Conservation (phyloP, 352 stramenopile genomes). For the Peronospora destructor region DNA sequence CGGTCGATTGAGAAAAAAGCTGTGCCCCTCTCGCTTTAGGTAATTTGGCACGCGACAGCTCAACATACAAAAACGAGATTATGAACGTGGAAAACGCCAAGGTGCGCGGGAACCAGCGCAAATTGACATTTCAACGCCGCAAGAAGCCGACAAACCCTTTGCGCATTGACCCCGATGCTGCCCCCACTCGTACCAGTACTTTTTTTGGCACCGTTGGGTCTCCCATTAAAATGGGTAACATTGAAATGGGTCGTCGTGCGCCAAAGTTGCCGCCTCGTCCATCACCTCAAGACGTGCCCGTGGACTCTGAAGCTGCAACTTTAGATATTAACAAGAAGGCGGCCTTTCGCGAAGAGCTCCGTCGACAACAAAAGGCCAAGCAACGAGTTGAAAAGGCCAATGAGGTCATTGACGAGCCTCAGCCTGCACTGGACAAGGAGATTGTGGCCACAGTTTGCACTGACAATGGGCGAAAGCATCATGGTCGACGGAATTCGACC, state of each 20-base stretch:
- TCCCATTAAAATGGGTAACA: constrained; percentile 56
- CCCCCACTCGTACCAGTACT: constrained; percentile 35
- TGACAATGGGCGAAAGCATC: constrained; percentile 27
- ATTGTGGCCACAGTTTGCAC: constrained; percentile 43
- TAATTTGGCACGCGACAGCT: not conserved
- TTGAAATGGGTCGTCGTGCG: constrained; percentile 7
- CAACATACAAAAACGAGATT: not conserved
- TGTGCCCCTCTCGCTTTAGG: not conserved
- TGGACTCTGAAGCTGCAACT: constrained; percentile 47
- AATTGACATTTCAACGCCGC: constrained; percentile 48
- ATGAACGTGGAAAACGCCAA: constrained; percentile 54
- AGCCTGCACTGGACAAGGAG: constrained; percentile 9
- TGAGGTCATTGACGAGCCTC: constrained; percentile 7
- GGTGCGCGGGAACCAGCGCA: constrained; percentile 38
- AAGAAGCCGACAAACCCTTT: constrained; percentile 32
- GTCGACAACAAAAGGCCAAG: constrained; percentile 38
- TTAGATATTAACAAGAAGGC: constrained; percentile 55
- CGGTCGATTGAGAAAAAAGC: not conserved
- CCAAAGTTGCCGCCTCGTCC: constrained; percentile 15
- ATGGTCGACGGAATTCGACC: constrained; percentile 36
- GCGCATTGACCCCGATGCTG: constrained; percentile 29
- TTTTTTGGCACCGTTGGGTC: constrained; percentile 71
- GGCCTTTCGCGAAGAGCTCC: constrained; percentile 40
- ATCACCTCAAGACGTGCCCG: constrained; percentile 13
- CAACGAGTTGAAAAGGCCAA: constrained; percentile 27